Evolutionary conservation across 805 yeast genomes (phyloP).

Genomic region (Starmerella kuoi): DNA sequence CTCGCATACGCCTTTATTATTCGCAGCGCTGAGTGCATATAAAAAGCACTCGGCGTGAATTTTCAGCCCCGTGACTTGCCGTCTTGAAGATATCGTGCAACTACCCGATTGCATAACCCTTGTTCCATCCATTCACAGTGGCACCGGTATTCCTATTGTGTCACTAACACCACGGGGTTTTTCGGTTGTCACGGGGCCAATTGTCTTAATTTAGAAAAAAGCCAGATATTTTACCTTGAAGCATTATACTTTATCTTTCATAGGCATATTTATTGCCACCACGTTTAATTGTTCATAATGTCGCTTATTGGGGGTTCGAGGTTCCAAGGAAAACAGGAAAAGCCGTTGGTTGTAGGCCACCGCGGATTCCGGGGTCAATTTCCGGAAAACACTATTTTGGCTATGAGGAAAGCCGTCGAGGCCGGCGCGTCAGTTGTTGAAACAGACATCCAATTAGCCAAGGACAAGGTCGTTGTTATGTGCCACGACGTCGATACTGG

Average conservation of each 20-base stretch:
- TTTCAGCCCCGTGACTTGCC: too few relatives aligned
- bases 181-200: neutral
- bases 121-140: neutral
- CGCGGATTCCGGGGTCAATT: conserved; percentile 31
- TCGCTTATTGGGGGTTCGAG: conserved; percentile 17
- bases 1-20: too few relatives aligned
- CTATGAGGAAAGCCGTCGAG: conserved; percentile 38
- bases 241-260: too few relatives aligned
- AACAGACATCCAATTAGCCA: conserved; percentile 44
- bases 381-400: conserved; percentile 38
- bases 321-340: conserved; percentile 17
- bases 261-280: too few relatives aligned
- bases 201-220: too few relatives aligned
- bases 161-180: neutral
- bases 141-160: too few relatives aligned
- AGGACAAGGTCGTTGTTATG: conserved; percentile 42
- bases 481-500: conserved; percentile 43
- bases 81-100: too few relatives aligned
- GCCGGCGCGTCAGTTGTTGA: conserved; percentile 39
- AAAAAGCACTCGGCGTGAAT: too few relatives aligned
- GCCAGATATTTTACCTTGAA: too few relatives aligned
- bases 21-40: too few relatives aligned
- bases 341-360: conserved; percentile 27
- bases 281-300: conserved; percentile 5
- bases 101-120: neutral